Percentiles rank a stretch among this genome's conserved stretches.
Conservation (phyloP, 2,329 filamentous ascomycete species). For the Metarhizium humberi region DNA sequence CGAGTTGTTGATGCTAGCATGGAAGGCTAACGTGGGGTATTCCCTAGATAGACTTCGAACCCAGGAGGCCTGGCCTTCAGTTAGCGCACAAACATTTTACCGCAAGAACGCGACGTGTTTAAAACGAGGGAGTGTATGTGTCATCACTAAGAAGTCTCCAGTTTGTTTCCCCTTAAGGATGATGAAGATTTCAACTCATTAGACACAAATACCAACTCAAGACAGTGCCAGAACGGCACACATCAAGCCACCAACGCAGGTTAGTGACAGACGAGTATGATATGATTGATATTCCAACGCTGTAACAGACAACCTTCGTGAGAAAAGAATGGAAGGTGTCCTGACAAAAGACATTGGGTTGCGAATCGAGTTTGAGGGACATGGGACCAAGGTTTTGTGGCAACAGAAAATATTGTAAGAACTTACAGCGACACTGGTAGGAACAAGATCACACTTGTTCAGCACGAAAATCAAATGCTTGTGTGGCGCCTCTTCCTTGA, state of each 20-base stretch:
- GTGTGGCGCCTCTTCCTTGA: slow-evolving; percentile 85
- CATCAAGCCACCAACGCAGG: slow-evolving; percentile 48
- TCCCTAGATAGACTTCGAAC: slow-evolving; percentile 82
- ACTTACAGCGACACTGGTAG: slow-evolving; percentile 92
- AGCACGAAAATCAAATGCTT: slow-evolving; percentile 63
- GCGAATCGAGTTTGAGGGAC: slow-evolving; percentile 9
- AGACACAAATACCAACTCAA: slow-evolving; percentile 71
- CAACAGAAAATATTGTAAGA: slow-evolving; percentile 1
- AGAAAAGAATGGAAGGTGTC: slow-evolving; percentile 58
- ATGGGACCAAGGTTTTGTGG: too few relatives aligned
- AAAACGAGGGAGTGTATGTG: slow-evolving; percentile 54
- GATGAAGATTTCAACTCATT: slow-evolving; percentile 93
- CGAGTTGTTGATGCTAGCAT: slow-evolving; percentile 87
- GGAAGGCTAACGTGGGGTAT: slow-evolving; percentile 89
- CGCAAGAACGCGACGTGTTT: neutral
- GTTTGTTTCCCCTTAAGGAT: slow-evolving; percentile 45
- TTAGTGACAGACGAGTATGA: slow-evolving; percentile 31
- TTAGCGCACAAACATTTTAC: slow-evolving; percentile 4
- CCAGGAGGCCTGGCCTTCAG: slow-evolving; percentile 69
- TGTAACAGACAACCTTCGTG: slow-evolving; percentile 95
- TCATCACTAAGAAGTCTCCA: slow-evolving; percentile 98
- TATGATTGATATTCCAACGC: slow-evolving; percentile 83
- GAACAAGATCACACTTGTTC: slow-evolving; percentile 65
- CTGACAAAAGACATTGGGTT: slow-evolving; percentile 69
- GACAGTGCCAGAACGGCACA: slow-evolving; percentile 84